phyloP scores from a whole-genome alignment of 345 rosid species.

The Pistacia atlantica region DNA sequence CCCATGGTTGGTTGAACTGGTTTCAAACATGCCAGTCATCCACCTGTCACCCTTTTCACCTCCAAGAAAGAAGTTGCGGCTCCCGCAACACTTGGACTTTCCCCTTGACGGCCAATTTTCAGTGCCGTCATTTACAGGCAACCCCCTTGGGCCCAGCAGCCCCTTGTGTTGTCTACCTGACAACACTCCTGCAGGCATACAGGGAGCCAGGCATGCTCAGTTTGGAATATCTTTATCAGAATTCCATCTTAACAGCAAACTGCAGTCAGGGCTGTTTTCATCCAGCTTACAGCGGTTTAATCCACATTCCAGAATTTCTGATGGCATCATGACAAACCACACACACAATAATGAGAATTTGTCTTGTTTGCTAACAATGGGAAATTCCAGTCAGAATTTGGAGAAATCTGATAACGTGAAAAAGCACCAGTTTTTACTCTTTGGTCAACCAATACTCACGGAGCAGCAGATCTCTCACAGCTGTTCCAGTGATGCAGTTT shows the following conservation, averaged over 20 bases:
- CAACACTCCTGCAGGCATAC: slow-evolving; percentile 92
- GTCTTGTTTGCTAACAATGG: slow-evolving; percentile 81
- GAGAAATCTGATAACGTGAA: slow-evolving; percentile 55
- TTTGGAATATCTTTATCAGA: slow-evolving; percentile 72
- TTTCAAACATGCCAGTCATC: slow-evolving; percentile 71
- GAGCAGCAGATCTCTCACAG: slow-evolving; percentile 62
- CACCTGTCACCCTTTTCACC: slow-evolving; percentile 83
- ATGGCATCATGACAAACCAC: slow-evolving; percentile 34
- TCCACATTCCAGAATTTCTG: slow-evolving; percentile 47
- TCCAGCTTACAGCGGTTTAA: slow-evolving; percentile 53
- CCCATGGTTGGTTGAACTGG: slow-evolving; percentile 96
- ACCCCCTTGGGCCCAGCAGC: slow-evolving; percentile 49
- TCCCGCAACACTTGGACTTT: slow-evolving; percentile 64
- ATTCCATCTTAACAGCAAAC: slow-evolving; percentile 64
- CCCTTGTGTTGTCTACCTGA: slow-evolving; percentile 60
- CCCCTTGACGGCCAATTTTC: slow-evolving; percentile 55
- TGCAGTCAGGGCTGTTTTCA: slow-evolving; percentile 58
- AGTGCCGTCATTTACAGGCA: slow-evolving; percentile 57
- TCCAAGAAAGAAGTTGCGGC: slow-evolving; percentile 71
- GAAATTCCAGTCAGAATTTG: slow-evolving; percentile 48
- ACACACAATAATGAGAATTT: slow-evolving; percentile 44
- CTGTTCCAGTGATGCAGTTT: slow-evolving; percentile 40
- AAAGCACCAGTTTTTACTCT: slow-evolving; percentile 75
- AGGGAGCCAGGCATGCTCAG: slow-evolving; percentile 99
- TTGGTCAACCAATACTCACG: slow-evolving; percentile 82